Percentiles rank a stretch among this genome's conserved stretches.
Evolutionary conservation across 306 rosid genomes (phyloP).

Genomic region (Trifolium pratense): DNA sequence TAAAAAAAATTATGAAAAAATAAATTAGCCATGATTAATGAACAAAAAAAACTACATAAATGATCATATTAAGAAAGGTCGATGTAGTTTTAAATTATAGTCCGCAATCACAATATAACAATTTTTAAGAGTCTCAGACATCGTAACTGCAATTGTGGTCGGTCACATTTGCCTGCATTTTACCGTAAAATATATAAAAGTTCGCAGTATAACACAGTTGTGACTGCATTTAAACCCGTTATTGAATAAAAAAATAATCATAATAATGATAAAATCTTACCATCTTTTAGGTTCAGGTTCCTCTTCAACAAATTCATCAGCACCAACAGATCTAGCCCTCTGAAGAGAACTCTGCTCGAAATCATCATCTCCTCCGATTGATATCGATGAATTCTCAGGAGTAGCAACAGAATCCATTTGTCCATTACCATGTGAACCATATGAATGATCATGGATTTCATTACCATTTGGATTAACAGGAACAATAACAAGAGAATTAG

Average conservation of each 20-base stretch:
- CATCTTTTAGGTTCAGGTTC: conserved; percentile 88
- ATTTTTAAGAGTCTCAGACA: not conserved
- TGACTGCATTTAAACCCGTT: not conserved
- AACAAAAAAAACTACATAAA: conserved; percentile 1
- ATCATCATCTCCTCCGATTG: conserved; percentile 87
- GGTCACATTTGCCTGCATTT: not conserved
- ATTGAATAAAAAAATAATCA: not conserved
- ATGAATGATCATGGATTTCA: conserved; percentile 68
- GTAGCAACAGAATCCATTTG: conserved; percentile 75
- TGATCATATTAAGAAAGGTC: not conserved
- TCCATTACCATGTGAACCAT: conserved; percentile 56
- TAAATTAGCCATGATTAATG: conserved; percentile 3
- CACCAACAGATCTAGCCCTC: conserved; percentile 64
- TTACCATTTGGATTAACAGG: conserved; percentile 44
- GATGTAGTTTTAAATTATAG: not conserved
- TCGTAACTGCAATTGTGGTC: not conserved
- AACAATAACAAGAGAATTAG: conserved; percentile 49
- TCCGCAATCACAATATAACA: not conserved
- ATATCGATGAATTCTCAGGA: conserved; percentile 80
- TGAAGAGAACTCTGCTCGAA: conserved; percentile 83
- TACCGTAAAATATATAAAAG: not conserved
- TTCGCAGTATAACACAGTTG: not conserved
- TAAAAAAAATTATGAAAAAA: conserved; percentile 34
- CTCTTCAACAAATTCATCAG: conserved; percentile 69
- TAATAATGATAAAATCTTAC: conserved; percentile 35